Conservation (phyloP, 345 rosid genomes). For the Arabidopsis suecica region DNA sequence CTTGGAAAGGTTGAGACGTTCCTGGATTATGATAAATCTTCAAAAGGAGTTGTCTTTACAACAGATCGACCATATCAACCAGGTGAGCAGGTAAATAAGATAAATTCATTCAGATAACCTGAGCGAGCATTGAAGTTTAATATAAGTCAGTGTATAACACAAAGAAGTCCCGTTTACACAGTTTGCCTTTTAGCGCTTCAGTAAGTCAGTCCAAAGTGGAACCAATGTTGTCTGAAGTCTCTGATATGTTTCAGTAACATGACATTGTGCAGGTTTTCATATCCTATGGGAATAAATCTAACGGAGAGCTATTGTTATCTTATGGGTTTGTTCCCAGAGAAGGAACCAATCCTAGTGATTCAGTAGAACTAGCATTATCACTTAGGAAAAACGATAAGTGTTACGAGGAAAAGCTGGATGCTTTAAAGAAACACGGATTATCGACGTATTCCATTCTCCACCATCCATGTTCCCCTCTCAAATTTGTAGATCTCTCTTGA, state of each 20-base stretch:
- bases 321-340: slow-evolving; percentile 95
- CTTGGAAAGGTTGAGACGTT: slow-evolving; percentile 79
- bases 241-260: slow-evolving; percentile 31
- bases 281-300: slow-evolving; percentile 94
- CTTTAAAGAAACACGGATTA: slow-evolving; percentile 74
- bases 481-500: not conserved
- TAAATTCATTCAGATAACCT: slow-evolving; percentile 9
- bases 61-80: slow-evolving; percentile 87
- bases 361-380: slow-evolving; percentile 77
- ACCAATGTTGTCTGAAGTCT: slow-evolving; percentile 21
- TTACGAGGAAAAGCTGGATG: slow-evolving; percentile 80
- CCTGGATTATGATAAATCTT: slow-evolving; percentile 89
- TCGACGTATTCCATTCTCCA: slow-evolving; percentile 59
- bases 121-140: not conserved
- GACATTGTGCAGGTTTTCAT: slow-evolving; percentile 83
- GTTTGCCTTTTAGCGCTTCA: not conserved
- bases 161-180: not conserved
- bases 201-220: slow-evolving; percentile 20
- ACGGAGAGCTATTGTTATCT: slow-evolving; percentile 87
- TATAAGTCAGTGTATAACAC: not conserved
- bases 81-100: slow-evolving; percentile 91
- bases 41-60: slow-evolving; percentile 82
- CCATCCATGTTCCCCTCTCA: slow-evolving; percentile 7
- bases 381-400: slow-evolving; percentile 76
- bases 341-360: slow-evolving; percentile 91